Conservation (phyloP, 1,284 basidiomycete species). For the Ceratobasidium papillatum region DNA sequence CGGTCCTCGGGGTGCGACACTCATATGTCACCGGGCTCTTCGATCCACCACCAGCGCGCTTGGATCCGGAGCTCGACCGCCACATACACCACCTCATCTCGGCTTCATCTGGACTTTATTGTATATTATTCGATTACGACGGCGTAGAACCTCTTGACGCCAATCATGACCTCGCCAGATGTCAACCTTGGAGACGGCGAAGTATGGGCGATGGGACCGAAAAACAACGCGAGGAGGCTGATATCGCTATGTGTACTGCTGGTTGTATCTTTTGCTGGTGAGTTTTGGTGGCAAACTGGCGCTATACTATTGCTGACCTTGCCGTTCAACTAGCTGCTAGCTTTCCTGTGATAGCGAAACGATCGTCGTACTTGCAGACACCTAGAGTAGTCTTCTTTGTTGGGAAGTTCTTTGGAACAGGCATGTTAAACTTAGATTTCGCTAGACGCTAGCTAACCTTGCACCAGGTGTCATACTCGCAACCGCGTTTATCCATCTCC, state of each 20-base stretch:
- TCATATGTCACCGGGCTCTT: conserved; percentile 13
- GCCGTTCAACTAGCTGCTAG: conserved; percentile 65
- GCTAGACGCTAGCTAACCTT: background rate
- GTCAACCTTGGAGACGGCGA: background rate
- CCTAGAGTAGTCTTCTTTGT: conserved; percentile 76
- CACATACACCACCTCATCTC: background rate
- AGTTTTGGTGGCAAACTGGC: conserved; percentile 28
- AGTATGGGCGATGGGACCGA: background rate
- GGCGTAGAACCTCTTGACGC: background rate
- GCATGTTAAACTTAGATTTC: conserved; percentile 49
- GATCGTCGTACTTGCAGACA: conserved; percentile 62
- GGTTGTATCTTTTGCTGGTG: conserved; percentile 54
- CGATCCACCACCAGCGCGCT: conserved; percentile 24
- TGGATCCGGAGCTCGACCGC: background rate
- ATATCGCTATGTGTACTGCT: conserved; percentile 48
- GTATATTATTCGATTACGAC: conserved; percentile 14
- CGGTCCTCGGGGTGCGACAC: conserved; percentile 2
- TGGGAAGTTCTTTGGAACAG: conserved; percentile 83
- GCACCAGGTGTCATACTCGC: conserved; percentile 73
- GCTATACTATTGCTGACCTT: background rate
- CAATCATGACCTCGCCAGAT: conserved; percentile 21
- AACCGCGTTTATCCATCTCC: conserved; percentile 79
- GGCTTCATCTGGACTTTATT: background rate
- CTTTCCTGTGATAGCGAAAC: conserved; percentile 70
- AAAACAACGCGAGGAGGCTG: background rate